phyloP scores from a whole-genome alignment of 2,329 filamentous ascomycete genomes.

The Botryotinia narcissicola region DNA sequence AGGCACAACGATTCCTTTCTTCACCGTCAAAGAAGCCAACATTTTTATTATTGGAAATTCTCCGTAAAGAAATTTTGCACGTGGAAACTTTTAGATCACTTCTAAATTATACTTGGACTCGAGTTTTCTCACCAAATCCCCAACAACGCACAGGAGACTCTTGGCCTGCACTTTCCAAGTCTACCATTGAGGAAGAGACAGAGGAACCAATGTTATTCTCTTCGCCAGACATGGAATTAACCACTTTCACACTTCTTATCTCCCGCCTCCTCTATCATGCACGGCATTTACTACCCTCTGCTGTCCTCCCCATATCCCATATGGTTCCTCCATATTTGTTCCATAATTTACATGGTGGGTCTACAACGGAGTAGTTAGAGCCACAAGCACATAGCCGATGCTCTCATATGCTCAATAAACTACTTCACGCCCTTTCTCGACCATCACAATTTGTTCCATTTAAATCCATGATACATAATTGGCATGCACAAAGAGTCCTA shows the following conservation, averaged over 20 bases:
- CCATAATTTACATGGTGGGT: constrained; percentile 14
- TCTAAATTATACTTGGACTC: constrained; percentile 24
- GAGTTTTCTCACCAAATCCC: constrained; percentile 9
- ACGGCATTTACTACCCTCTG: constrained; percentile 34
- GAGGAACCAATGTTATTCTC: neutral
- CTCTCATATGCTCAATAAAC: constrained; percentile 44
- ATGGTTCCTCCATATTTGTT: constrained; percentile 30
- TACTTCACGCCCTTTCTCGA: constrained; percentile 42
- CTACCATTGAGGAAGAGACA: neutral
- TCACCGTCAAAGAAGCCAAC: constrained; percentile 22
- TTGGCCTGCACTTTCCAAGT: neutral
- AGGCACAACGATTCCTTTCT: constrained; percentile 31
- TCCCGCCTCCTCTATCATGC: constrained; percentile 33
- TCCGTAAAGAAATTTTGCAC: constrained; percentile 28
- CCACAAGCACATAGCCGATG: constrained; percentile 22
- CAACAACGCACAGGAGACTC: neutral
- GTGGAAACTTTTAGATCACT: constrained; percentile 26
- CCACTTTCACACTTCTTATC: constrained; percentile 16
- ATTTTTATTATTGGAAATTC: constrained; percentile 34
- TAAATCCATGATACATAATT: constrained; percentile 48
- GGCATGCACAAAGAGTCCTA: constrained; percentile 56
- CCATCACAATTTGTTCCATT: constrained; percentile 40
- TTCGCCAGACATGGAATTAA: constrained; percentile 10
- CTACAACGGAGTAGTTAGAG: constrained; percentile 18
- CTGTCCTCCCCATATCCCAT: constrained; percentile 31